Percentiles rank a stretch among this genome's conserved stretches.
Conservation (phyloP, 352 stramenopile species). For the Globisporangium solare region DNA sequence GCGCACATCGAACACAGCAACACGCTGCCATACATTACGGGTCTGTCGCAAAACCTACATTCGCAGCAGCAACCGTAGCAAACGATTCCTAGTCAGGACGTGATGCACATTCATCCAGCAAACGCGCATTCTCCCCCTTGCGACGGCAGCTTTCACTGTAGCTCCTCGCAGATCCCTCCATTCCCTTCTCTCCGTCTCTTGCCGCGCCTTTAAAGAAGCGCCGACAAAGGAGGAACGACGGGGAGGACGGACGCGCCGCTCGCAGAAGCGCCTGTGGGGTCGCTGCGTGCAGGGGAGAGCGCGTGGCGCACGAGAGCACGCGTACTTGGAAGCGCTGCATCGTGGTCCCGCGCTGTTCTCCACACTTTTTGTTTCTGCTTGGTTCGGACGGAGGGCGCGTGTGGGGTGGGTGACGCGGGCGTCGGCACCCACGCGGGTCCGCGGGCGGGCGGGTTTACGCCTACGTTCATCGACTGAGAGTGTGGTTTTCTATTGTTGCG, state of each 20-base stretch:
- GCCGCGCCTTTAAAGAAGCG: too few species aligned
- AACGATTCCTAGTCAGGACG: background rate
- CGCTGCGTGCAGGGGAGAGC: too few species aligned
- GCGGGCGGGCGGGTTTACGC: too few species aligned
- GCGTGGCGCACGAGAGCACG: conserved; percentile 1
- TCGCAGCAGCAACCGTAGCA: background rate
- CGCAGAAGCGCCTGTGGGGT: background rate
- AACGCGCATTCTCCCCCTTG: too few species aligned
- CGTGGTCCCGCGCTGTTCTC: background rate
- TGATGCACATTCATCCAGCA: background rate
- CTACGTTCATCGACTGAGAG: too few species aligned
- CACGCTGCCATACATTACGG: conserved; percentile 57
- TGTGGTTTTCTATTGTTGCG: too few species aligned
- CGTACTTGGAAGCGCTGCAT: conserved; percentile 71
- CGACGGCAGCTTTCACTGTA: background rate
- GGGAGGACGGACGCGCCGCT: too few species aligned
- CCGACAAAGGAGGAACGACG: too few species aligned
- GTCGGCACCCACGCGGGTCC: background rate
- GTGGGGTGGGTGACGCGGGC: background rate
- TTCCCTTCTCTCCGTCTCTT: too few species aligned
- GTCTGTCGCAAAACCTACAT: conserved; percentile 41
- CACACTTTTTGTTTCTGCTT: conserved; percentile 10
- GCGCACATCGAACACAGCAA: conserved; percentile 37
- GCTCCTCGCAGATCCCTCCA: too few species aligned
- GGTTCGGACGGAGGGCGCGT: conserved; percentile 5